Conservation (phyloP, 108 stramenopile genomes). For the Seminavis robusta region DNA sequence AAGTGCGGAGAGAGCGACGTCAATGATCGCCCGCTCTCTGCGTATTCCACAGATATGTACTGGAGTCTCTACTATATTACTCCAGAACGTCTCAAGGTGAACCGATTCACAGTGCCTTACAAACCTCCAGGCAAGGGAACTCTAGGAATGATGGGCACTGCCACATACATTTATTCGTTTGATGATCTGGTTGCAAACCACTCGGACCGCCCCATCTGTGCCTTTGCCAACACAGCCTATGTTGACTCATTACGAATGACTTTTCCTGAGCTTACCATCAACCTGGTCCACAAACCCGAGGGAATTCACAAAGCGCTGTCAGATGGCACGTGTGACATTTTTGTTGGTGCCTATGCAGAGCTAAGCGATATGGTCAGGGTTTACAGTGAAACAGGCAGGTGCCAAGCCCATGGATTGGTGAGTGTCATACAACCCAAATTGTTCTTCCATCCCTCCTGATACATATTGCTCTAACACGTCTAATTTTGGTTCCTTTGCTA, state of each 20-base stretch:
- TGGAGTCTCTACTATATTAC: slow-evolving; percentile 23
- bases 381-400: slow-evolving; percentile 2
- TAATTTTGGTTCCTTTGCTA: too few relatives aligned
- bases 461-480: too few relatives aligned
- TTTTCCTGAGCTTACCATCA: slow-evolving; percentile 8
- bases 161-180: slow-evolving; percentile 9
- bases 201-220: slow-evolving; percentile 12
- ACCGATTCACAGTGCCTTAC: slow-evolving; percentile 22
- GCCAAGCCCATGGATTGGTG: slow-evolving; percentile 15
- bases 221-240: slow-evolving; percentile 8
- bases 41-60: slow-evolving; percentile 27
- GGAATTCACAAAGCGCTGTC: too few relatives aligned
- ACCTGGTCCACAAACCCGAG: too few relatives aligned
- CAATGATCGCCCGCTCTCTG: slow-evolving; percentile 5
- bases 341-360: slow-evolving; percentile 16
- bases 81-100: slow-evolving; percentile 17
- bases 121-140: slow-evolving; percentile 18
- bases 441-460: too few relatives aligned
- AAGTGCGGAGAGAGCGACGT: slow-evolving; percentile 27
- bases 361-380: slow-evolving; percentile 11
- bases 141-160: slow-evolving; percentile 21
- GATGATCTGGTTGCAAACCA: slow-evolving; percentile 18
- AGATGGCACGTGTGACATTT: too few relatives aligned
- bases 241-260: background rate
- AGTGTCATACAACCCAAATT: too few relatives aligned